phyloP scores from a whole-genome alignment of 1,284 basidiomycete genomes.

The Lentinula novae-zelandiae region DNA sequence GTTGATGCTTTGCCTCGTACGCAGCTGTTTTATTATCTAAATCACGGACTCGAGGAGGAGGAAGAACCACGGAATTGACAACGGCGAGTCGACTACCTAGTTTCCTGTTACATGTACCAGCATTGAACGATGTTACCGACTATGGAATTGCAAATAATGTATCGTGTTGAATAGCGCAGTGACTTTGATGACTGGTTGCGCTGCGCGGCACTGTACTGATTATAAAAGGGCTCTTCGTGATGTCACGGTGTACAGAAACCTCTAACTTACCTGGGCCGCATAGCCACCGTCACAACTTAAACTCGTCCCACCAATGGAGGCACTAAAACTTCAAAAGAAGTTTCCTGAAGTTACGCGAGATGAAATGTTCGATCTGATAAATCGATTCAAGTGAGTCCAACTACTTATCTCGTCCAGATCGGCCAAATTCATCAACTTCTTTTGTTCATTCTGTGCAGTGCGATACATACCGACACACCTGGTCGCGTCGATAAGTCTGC shows the following conservation, averaged over 20 bases:
- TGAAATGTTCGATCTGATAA: conserved; percentile 92
- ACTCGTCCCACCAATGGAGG: conserved; percentile 58
- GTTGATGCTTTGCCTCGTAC: too few species aligned
- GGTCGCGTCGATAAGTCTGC: conserved; percentile 83
- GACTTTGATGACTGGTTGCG: too few species aligned
- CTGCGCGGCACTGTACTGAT: too few species aligned
- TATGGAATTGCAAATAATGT: too few species aligned
- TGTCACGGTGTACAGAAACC: background rate
- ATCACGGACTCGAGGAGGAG: too few species aligned
- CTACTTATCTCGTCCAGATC: background rate
- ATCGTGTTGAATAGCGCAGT: too few species aligned
- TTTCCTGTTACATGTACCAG: too few species aligned
- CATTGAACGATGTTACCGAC: too few species aligned
- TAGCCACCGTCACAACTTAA: background rate
- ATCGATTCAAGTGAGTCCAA: conserved; percentile 83
- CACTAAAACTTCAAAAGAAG: conserved; percentile 87
- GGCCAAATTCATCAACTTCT: background rate
- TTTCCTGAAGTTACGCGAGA: conserved; percentile 89
- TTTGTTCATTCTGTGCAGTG: conserved; percentile 37
- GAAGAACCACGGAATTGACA: too few species aligned
- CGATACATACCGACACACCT: conserved; percentile 80
- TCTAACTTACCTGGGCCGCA: background rate
- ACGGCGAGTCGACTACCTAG: too few species aligned
- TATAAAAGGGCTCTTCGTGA: background rate
- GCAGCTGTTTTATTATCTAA: too few species aligned